A percentile compares a stretch with the other conserved stretches of the same genome.
phyloP scores from a whole-genome alignment of 257 asterid genomes.

The Solanum infundibuliforme region DNA sequence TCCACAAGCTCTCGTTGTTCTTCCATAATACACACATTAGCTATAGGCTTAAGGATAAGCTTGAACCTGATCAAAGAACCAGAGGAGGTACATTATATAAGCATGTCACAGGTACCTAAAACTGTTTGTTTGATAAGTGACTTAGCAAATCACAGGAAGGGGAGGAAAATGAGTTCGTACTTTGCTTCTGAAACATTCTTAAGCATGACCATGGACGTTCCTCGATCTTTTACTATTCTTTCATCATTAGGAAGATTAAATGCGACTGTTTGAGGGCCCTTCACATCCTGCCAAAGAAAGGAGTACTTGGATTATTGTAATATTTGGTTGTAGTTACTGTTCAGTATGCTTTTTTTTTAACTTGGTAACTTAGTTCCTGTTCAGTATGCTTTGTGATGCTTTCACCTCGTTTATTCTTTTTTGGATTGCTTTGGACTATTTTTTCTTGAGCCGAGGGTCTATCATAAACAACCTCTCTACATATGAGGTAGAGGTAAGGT shows the following conservation, averaged over 20 bases:
- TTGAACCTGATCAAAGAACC: conserved; percentile 48
- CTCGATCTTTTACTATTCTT: conserved; percentile 82
- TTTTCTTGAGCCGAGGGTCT: background rate
- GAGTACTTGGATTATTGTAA: background rate
- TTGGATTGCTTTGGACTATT: background rate
- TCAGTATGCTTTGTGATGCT: background rate
- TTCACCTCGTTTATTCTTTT: background rate
- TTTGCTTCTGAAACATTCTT: conserved; percentile 96
- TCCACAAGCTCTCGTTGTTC: conserved; percentile 68
- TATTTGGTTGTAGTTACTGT: background rate
- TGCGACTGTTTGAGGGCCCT: conserved; percentile 98
- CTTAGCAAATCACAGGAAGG: background rate
- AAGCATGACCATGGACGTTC: conserved; percentile 96
- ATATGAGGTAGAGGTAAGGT: background rate
- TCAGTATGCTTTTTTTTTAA: background rate
- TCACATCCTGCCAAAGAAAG: conserved; percentile 61
- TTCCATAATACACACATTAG: conserved; percentile 54
- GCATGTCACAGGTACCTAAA: background rate
- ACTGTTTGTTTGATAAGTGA: background rate
- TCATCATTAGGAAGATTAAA: conserved; percentile 98
- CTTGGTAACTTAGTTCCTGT: background rate
- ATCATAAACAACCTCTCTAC: background rate
- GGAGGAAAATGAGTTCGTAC: conserved; percentile 21
- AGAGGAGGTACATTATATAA: background rate
- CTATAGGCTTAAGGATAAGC: conserved; percentile 88